phyloP scores from a whole-genome alignment of 1,284 basidiomycete genomes.

The Ustilago sp. region DNA sequence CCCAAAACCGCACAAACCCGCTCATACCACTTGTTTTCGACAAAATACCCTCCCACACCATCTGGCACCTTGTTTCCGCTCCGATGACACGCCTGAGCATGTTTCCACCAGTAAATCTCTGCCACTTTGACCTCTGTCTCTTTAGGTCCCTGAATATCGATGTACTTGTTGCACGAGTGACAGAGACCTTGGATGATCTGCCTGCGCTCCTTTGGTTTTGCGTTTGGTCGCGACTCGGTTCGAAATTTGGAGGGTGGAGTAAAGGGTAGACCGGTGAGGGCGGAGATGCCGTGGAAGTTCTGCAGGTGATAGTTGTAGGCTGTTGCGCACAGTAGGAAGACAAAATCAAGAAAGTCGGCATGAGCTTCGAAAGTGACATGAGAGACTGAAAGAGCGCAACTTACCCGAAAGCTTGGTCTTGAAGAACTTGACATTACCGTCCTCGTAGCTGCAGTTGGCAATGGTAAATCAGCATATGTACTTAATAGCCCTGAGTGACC shows the following conservation, averaged over 20 bases:
- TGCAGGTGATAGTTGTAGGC: slow-evolving; percentile 62
- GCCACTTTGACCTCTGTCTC: slow-evolving; percentile 42
- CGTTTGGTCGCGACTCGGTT: slow-evolving; percentile 5
- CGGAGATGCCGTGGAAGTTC: slow-evolving; percentile 53
- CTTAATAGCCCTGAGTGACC: no score
- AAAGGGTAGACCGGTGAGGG: slow-evolving; percentile 42
- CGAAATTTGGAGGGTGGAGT: slow-evolving; percentile 47
- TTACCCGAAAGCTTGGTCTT: slow-evolving; percentile 56
- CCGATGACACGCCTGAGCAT: slow-evolving; percentile 43
- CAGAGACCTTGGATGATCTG: slow-evolving; percentile 40
- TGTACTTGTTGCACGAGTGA: slow-evolving; percentile 40
- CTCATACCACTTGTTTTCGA: slow-evolving; percentile 34
- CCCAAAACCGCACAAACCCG: slow-evolving; percentile 16
- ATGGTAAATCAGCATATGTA: no score
- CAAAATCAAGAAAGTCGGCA: not conserved
- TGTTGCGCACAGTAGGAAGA: not conserved
- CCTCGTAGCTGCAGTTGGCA: slow-evolving; percentile 42
- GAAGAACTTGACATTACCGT: slow-evolving; percentile 32
- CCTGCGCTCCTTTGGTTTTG: slow-evolving; percentile 21
- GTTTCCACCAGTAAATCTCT: slow-evolving; percentile 58
- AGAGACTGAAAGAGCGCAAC: not conserved
- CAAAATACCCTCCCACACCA: slow-evolving; percentile 28
- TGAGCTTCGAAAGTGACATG: not conserved
- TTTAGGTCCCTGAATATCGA: slow-evolving; percentile 46
- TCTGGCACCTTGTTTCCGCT: slow-evolving; percentile 4